Conservation (phyloP, 306 rosid species). For the Mucuna pruriens region DNA sequence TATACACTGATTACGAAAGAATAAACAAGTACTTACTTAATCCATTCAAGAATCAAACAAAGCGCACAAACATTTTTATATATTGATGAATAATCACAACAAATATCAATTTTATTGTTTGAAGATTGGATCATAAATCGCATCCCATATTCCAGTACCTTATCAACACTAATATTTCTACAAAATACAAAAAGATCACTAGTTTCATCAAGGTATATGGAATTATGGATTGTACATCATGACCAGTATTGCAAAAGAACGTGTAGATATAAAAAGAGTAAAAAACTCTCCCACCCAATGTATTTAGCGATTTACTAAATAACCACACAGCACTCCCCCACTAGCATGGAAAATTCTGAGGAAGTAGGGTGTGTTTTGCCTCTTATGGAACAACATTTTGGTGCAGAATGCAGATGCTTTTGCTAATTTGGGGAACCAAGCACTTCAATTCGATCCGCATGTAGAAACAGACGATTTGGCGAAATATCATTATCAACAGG, state of each 20-base stretch:
- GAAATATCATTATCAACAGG: background rate
- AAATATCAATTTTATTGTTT: background rate
- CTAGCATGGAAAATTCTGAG: background rate
- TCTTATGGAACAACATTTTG: background rate
- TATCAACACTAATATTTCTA: background rate
- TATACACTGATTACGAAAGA: background rate
- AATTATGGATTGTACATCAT: slow-evolving; percentile 4
- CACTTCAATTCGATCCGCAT: background rate
- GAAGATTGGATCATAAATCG: slow-evolving; percentile 2
- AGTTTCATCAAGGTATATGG: background rate
- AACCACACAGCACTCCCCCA: background rate
- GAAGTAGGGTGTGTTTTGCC: background rate
- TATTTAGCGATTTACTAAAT: background rate
- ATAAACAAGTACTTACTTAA: slow-evolving; percentile 19
- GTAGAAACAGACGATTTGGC: background rate
- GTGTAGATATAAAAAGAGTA: background rate
- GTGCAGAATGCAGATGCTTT: background rate
- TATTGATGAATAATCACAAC: too few relatives aligned
- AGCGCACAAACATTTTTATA: too few relatives aligned
- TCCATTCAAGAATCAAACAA: slow-evolving; percentile 30
- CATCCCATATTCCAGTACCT: background rate
- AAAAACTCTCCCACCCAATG: background rate
- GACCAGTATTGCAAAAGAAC: background rate
- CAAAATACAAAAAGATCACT: background rate
- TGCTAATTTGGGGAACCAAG: background rate